Evolutionary conservation across 352 stramenopile species (phyloP).

Genomic region (Pythium rhizo-oryzae): DNA sequence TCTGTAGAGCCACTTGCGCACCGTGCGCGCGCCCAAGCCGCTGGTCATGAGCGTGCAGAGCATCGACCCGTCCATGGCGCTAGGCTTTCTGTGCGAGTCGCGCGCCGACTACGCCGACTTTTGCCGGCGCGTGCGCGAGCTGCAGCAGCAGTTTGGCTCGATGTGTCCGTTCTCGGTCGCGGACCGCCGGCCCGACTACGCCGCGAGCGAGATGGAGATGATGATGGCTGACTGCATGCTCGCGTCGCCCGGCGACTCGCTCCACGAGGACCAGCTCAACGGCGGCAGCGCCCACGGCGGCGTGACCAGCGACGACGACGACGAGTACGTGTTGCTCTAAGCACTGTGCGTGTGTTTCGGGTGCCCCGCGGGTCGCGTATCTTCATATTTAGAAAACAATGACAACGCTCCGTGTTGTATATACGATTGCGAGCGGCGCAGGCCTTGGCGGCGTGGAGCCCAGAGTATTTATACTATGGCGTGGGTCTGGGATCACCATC

Average conservation of each 20-base stretch:
- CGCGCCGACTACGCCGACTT: slow-evolving; percentile 76
- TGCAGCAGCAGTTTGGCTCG: slow-evolving; percentile 44
- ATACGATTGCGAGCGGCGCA: background rate
- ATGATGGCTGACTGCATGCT: slow-evolving; percentile 56
- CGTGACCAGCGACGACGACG: slow-evolving; percentile 40
- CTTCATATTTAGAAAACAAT: slow-evolving; percentile 26
- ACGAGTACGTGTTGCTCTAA: slow-evolving; percentile 78
- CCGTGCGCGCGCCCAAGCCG: slow-evolving; percentile 53
- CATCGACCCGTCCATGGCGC: slow-evolving; percentile 93
- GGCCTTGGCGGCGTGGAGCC: too few species aligned
- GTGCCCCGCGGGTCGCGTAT: background rate
- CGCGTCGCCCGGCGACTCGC: slow-evolving; percentile 51
- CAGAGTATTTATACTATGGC: too few species aligned
- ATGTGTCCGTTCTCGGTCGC: slow-evolving; percentile 74
- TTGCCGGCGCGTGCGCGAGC: slow-evolving; percentile 43
- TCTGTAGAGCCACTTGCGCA: slow-evolving; percentile 56
- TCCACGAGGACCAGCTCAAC: slow-evolving; percentile 51
- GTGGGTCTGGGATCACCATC: too few species aligned
- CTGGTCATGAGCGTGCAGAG: slow-evolving; percentile 83
- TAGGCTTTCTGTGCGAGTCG: slow-evolving; percentile 93
- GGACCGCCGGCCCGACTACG: slow-evolving; percentile 59
- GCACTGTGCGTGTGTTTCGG: background rate
- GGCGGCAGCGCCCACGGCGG: slow-evolving; percentile 28
- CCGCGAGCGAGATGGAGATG: slow-evolving; percentile 39
- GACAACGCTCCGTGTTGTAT: background rate